Conservation (phyloP, 1,139 yeast genomes). For the Zhuliangozyma parablackwelliae region DNA sequence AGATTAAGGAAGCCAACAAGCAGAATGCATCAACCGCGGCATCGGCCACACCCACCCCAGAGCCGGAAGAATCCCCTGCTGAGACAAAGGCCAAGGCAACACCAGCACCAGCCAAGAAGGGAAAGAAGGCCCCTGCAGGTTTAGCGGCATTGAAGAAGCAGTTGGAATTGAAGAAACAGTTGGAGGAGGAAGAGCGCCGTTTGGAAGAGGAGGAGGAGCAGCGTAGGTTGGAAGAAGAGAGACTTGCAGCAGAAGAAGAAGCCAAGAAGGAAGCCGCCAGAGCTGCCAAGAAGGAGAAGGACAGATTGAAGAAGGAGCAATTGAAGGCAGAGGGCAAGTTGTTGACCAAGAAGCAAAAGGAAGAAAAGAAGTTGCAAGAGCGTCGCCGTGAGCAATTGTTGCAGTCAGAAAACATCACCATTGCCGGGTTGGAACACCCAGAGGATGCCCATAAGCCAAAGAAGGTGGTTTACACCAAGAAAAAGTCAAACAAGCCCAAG, state of each 20-base stretch:
- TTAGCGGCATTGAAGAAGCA: slow-evolving; percentile 79
- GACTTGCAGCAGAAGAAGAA: slow-evolving; percentile 59
- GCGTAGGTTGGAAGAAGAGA: slow-evolving; percentile 57
- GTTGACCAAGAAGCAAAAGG: slow-evolving; percentile 89
- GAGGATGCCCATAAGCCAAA: slow-evolving; percentile 43
- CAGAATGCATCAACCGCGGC: slow-evolving; percentile 50
- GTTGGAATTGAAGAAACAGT: slow-evolving; percentile 79
- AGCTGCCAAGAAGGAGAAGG: slow-evolving; percentile 76
- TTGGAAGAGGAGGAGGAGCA: slow-evolving; percentile 70
- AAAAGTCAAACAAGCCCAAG: slow-evolving; percentile 51
- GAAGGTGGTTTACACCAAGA: slow-evolving; percentile 72
- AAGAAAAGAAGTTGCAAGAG: slow-evolving; percentile 81
- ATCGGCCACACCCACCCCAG: slow-evolving; percentile 27
- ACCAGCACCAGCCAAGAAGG: slow-evolving; percentile 43
- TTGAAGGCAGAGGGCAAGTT: slow-evolving; percentile 90
- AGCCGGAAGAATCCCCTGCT: slow-evolving; percentile 27
- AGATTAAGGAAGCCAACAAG: slow-evolving; percentile 60
- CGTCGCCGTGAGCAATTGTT: slow-evolving; percentile 85
- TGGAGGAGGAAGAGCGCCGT: slow-evolving; percentile 66
- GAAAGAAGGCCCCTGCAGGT: slow-evolving; percentile 73
- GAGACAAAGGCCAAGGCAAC: slow-evolving; percentile 19
- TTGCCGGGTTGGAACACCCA: slow-evolving; percentile 60
- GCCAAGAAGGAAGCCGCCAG: slow-evolving; percentile 65
- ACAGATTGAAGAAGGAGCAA: slow-evolving; percentile 71
- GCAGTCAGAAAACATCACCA: slow-evolving; percentile 66